Conservation (phyloP, 352 stramenopile species). For the Globisporangium spiculum region DNA sequence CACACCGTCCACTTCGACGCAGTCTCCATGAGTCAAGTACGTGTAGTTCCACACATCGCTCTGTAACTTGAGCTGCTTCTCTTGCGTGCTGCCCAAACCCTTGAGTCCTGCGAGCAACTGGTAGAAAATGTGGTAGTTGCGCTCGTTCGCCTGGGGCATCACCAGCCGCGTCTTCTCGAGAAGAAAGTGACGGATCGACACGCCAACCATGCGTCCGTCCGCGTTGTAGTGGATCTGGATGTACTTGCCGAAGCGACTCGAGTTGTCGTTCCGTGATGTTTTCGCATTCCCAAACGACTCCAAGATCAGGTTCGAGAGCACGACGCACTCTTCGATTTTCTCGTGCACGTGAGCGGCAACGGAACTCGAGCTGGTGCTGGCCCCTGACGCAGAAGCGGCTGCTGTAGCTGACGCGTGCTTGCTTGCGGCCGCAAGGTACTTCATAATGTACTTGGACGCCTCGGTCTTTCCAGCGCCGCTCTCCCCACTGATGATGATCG, state of each 20-base stretch:
- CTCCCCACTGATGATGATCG: slow-evolving; percentile 93
- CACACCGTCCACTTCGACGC: slow-evolving; percentile 69
- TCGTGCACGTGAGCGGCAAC: slow-evolving; percentile 46
- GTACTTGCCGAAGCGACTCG: slow-evolving; percentile 90
- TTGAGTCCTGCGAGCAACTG: slow-evolving; percentile 59
- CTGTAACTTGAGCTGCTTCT: slow-evolving; percentile 29
- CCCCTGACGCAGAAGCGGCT: slow-evolving; percentile 2
- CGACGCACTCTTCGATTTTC: slow-evolving; percentile 79
- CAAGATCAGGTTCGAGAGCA: slow-evolving; percentile 79
- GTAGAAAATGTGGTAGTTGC: slow-evolving; percentile 87
- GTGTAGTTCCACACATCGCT: slow-evolving; percentile 68
- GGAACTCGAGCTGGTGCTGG: slow-evolving; percentile 7
- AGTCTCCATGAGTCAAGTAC: slow-evolving; percentile 71
- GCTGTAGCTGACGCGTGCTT: slow-evolving; percentile 33
- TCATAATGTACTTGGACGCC: slow-evolving; percentile 93
- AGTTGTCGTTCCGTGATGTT: slow-evolving; percentile 87
- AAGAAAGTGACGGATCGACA: slow-evolving; percentile 78
- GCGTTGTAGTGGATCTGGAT: slow-evolving; percentile 83
- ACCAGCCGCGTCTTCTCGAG: slow-evolving; percentile 80
- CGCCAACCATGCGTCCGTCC: slow-evolving; percentile 68
- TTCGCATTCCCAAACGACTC: slow-evolving; percentile 88
- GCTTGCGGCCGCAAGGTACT: slow-evolving; percentile 79
- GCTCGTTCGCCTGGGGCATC: slow-evolving; percentile 61
- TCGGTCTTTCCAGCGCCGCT: slow-evolving; percentile 93
- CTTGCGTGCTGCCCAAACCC: slow-evolving; percentile 21